Conservation (phyloP, 163 green algal genomes). For the Scenedesmus sp. region DNA sequence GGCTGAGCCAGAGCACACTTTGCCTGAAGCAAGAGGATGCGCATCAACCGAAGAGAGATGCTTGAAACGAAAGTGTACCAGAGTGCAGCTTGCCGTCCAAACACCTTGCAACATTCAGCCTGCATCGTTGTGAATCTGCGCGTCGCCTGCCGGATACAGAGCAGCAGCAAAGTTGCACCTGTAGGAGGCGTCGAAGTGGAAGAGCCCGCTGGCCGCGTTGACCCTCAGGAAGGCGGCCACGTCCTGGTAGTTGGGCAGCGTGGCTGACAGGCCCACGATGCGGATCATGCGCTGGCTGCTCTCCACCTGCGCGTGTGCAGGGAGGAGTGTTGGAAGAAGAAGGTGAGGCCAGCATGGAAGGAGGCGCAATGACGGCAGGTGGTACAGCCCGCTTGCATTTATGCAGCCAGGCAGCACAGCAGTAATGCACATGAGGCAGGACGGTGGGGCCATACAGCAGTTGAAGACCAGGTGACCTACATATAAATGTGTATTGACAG, state of each 20-base stretch:
- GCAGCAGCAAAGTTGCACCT: slow-evolving; percentile 75
- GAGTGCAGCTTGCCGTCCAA: neutral
- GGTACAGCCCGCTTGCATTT: too few relatives aligned
- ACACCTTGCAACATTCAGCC: neutral
- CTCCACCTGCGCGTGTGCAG: slow-evolving; percentile 82
- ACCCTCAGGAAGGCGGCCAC: slow-evolving; percentile 88
- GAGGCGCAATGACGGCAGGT: too few relatives aligned
- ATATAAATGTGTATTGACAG: too few relatives aligned
- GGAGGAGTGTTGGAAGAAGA: neutral
- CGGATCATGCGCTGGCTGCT: slow-evolving; percentile 96
- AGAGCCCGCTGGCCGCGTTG: slow-evolving; percentile 80
- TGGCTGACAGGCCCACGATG: slow-evolving; percentile 97
- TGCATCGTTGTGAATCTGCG: neutral
- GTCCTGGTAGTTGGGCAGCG: slow-evolving; percentile 97
- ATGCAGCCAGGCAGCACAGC: too few relatives aligned
- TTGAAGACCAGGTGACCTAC: too few relatives aligned
- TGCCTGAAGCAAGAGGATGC: neutral
- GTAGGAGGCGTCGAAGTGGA: slow-evolving; percentile 97
- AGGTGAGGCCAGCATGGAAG: neutral
- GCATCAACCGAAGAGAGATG: neutral
- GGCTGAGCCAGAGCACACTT: too few relatives aligned
- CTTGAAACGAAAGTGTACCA: neutral
- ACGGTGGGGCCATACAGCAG: too few relatives aligned
- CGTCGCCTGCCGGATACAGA: neutral
- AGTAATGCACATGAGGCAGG: too few relatives aligned